phyloP scores from a whole-genome alignment of 441 rosid genomes.

The Populus hybrid region DNA sequence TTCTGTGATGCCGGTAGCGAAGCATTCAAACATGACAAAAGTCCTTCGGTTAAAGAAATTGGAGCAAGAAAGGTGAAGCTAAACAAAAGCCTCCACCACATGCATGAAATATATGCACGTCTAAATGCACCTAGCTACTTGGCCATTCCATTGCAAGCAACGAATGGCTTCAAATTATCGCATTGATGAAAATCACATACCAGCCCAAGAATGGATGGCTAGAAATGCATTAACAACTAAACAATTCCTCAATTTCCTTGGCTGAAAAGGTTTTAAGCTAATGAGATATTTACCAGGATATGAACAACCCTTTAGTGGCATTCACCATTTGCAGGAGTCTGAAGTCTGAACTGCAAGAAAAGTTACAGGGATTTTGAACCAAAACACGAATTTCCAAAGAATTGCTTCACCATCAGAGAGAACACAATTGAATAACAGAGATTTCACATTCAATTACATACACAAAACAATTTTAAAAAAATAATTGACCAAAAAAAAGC shows the following conservation, averaged over 20 bases:
- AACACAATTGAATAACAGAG: not conserved
- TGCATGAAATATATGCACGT: not conserved
- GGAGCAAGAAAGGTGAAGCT: not conserved
- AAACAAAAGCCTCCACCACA: not conserved
- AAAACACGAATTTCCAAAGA: not conserved
- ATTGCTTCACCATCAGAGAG: not conserved
- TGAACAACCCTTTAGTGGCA: slow-evolving; percentile 81
- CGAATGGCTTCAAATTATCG: not conserved
- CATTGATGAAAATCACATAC: no score
- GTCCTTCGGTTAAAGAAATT: not conserved
- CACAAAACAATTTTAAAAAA: no score
- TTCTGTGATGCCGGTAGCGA: slow-evolving; percentile 69
- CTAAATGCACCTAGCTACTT: not conserved
- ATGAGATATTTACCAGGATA: slow-evolving; percentile 52
- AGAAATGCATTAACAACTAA: no score
- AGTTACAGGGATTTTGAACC: not conserved
- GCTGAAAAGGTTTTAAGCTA: not conserved
- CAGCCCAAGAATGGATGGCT: not conserved
- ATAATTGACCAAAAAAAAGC: no score
- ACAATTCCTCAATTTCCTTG: not conserved
- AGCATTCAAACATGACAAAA: slow-evolving; percentile 33
- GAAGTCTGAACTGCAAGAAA: not conserved
- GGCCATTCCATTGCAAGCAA: not conserved
- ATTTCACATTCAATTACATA: no score
- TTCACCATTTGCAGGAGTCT: slow-evolving; percentile 51